Evolutionary conservation across 352 stramenopile genomes (phyloP).

Genomic region (Pseudoperonospora humuli): DNA sequence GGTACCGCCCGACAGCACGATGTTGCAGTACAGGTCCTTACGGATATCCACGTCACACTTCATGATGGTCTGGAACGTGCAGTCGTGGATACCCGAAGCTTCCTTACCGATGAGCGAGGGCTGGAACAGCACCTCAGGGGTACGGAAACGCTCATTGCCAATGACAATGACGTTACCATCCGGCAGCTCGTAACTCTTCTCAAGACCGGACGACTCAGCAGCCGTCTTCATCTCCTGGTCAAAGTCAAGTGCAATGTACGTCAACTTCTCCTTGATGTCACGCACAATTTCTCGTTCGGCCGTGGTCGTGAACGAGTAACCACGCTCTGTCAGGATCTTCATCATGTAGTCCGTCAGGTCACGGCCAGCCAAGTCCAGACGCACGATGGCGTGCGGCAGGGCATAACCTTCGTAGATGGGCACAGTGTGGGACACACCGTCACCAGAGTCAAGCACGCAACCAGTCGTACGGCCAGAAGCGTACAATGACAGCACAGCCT

Average conservation of each 20-base stretch:
- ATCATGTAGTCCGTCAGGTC: constrained; percentile 96
- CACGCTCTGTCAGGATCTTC: constrained; percentile 93
- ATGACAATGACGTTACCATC: constrained; percentile 98
- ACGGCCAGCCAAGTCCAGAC: constrained; percentile 91
- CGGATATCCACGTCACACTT: constrained; percentile 89
- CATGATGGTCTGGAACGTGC: constrained; percentile 72
- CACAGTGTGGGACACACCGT: constrained; percentile 90
- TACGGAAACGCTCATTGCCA: constrained; percentile 93
- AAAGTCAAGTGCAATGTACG: constrained; percentile 93
- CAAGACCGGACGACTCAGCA: constrained; percentile 53
- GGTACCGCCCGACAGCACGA: constrained; percentile 93
- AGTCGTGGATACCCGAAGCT: constrained; percentile 76
- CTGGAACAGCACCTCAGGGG: constrained; percentile 94
- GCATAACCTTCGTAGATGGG: constrained; percentile 96
- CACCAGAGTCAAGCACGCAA: constrained; percentile 92
- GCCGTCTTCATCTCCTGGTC: constrained; percentile 92
- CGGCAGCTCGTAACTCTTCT: constrained; percentile 95
- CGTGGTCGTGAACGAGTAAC: constrained; percentile 93
- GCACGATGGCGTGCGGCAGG: constrained; percentile 91
- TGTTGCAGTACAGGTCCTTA: constrained; percentile 93
- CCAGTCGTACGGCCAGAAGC: constrained; percentile 85
- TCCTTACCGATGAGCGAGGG: constrained; percentile 90
- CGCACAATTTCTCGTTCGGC: constrained; percentile 92
- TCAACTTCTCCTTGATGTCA: constrained; percentile 98
- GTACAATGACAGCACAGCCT: constrained; percentile 93